Conservation (phyloP, 1,139 yeast species). For the Diutina neorugosa region DNA sequence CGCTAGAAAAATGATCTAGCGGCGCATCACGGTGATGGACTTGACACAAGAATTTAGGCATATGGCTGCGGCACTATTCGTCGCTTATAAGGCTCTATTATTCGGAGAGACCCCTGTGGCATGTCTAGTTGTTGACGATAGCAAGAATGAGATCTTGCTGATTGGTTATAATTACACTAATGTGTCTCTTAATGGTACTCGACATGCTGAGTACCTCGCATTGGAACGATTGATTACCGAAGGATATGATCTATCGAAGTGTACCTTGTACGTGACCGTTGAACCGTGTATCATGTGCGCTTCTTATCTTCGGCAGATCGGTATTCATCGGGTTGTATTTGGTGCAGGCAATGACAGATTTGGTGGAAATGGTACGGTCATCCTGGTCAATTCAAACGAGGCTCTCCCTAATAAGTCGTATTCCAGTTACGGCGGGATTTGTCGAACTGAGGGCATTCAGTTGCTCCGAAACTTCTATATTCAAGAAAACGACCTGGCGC, state of each 20-base stretch:
- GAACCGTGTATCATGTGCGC: conserved; percentile 99
- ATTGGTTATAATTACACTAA: conserved; percentile 88
- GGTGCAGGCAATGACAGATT: conserved; percentile 94
- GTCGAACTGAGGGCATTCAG: conserved; percentile 73
- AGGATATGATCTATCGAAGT: conserved; percentile 7
- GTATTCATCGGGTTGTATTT: conserved; percentile 60
- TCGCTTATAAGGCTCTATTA: conserved; percentile 28
- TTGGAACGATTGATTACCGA: conserved; percentile 38
- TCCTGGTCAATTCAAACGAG: conserved; percentile 43
- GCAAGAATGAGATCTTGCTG: conserved; percentile 43
- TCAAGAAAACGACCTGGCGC: conserved; percentile 77
- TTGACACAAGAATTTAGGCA: conserved; percentile 18
- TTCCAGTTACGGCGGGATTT: conserved; percentile 61
- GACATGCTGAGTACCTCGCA: conserved; percentile 89
- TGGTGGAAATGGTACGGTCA: conserved; percentile 92
- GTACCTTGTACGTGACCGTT: conserved; percentile 76
- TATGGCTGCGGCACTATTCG: conserved; percentile 29
- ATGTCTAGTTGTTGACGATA: conserved; percentile 45
- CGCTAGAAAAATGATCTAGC: background rate
- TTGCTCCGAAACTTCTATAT: conserved; percentile 72
- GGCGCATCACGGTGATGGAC: conserved; percentile 8
- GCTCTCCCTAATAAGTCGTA: conserved; percentile 24
- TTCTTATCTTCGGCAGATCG: conserved; percentile 73
- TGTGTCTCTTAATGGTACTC: conserved; percentile 66
- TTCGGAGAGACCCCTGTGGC: conserved; percentile 68